Evolutionary conservation across 768 basidiomycete genomes (phyloP), one percentile per base, ranked within the genome.

Genomic region (Serendipita sp.): DNA sequence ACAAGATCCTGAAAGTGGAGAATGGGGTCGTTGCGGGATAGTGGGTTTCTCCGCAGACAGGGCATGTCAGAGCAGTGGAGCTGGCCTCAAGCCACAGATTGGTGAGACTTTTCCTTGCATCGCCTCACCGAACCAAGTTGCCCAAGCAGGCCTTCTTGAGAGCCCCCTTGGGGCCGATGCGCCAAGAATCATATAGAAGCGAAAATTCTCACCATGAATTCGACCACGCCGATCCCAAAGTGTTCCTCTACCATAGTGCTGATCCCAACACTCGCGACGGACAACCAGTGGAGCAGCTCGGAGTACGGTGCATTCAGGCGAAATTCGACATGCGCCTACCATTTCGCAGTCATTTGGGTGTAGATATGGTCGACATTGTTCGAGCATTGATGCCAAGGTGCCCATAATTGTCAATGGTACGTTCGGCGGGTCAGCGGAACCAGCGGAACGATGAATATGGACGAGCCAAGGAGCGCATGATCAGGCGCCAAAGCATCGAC

Each of bases 161-260:
- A 51, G 48, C 7, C n/a, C 24, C 41, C 41, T 18, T 5, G 48
- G n/a, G 5, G 2, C n/a, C 18, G 7, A n/a, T 51, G 5, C 48
- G 30, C n/a, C 30, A n/a, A 32, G 48, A 51, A 51, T 24, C 18
- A 18, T 8, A 8, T 8, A 51, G n/a, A n/a, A 51, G n/a, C 18
- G 48, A 73, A 24, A 24, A 24, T 24, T 24, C 81, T 68, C 58
- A 89, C 94, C 94, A 98, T 95, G 69, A 89, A 95, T 73, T 99
- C 95, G 5, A 99, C 95, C 44, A 99, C 80, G 69, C 93, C 96
- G 73, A 99, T 98, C 2, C 96, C 95, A 67, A 98, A 99, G 72
- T 99, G 95, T 73, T 99, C 95, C 71, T 98, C 93, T 0, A 92
- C 81, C 95, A 99, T 99, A 13, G 95, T 96, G 71, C 90, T 94